Conservation (phyloP, 495 filamentous ascomycete species). For the Amorphotheca resinae region DNA sequence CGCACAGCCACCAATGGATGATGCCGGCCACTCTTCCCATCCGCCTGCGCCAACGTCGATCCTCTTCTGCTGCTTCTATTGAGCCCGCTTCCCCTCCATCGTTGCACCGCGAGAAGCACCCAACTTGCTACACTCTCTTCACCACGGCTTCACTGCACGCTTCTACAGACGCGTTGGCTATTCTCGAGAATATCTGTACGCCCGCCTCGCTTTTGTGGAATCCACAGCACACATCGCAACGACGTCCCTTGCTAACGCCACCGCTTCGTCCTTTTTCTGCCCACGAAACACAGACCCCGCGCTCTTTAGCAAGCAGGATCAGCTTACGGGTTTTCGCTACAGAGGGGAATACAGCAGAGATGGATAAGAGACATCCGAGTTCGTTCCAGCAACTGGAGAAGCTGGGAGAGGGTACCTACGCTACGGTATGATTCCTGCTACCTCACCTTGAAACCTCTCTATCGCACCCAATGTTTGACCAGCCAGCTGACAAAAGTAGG, state of each 20-base stretch:
- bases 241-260: conserved; percentile 14
- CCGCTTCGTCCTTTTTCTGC: conserved; percentile 18
- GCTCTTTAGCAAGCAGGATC: conserved; percentile 18
- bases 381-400: conserved; percentile 99
- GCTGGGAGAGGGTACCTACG: conserved; percentile 97
- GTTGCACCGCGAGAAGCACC: background rate
- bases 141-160: conserved; percentile 21
- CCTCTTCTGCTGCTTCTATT: background rate
- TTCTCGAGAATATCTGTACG: conserved; percentile 22
- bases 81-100: background rate
- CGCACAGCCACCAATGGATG: background rate
- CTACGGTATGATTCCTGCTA: conserved; percentile 54
- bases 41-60: background rate
- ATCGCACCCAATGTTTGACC: background rate
- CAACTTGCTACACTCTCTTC: conserved; percentile 8
- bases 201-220: conserved; percentile 34
- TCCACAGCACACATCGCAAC: conserved; percentile 23
- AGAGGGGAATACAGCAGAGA: conserved; percentile 7
- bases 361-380: conserved; percentile 65
- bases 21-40: background rate
- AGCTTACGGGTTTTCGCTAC: conserved; percentile 17
- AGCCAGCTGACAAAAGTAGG: conserved; percentile 35
- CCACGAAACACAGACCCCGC: conserved; percentile 5
- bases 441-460: background rate
- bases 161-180: conserved; percentile 19